Base-by-base conservation (phyloP, 441 rosid genomes). In the Lepidium campestre region DNA sequence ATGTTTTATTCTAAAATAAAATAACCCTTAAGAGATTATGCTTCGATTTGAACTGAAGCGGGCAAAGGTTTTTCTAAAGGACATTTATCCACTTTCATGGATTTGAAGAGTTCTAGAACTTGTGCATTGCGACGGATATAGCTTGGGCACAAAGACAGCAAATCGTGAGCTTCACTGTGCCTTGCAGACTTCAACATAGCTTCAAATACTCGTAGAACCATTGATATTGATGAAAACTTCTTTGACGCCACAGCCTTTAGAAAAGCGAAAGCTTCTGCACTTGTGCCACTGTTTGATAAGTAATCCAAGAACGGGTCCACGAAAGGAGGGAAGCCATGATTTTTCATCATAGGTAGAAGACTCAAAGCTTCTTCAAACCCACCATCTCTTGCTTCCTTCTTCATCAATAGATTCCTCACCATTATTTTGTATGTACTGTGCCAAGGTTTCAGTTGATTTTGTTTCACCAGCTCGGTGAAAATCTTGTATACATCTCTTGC, bases 261-360 rank as follows among this genome's bases (percentile, higher is more conserved):
- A 41, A 90, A 82, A 7, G 77, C 80, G 10, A 85, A 60, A 27
- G 91, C 97, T 54, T 87, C 90, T 0, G 76, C 81, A 7, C 82
- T 70, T 40, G 86, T 82, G 72, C 97, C 98, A 44, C 70, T 73
- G 64, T 66, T 82, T 3, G 96, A 85, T 48, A 87, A 72, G 72
- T 81, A 74, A 69, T 85, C 80, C 10, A 90, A 37, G 59, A 86
- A 80, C 0, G 98, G 95, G 68, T 81, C 86, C 37, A 85, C 71
- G 54, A 70, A 80, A 40, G 96, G 97, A 39, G 98, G 97, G 62
- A 75, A 83, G 4, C 96, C 95, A 10, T 86, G 80, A 65, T 53
- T 60, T 70, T 73, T 90, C 97, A 93, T 90, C 83, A 87, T 49
- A 68, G 74, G 73, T 74, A 93, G 25, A 56, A 88, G 76, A 65